Evolutionary conservation across 768 basidiomycete species (phyloP).

Genomic region (Goffeauzyma gilvescens): DNA sequence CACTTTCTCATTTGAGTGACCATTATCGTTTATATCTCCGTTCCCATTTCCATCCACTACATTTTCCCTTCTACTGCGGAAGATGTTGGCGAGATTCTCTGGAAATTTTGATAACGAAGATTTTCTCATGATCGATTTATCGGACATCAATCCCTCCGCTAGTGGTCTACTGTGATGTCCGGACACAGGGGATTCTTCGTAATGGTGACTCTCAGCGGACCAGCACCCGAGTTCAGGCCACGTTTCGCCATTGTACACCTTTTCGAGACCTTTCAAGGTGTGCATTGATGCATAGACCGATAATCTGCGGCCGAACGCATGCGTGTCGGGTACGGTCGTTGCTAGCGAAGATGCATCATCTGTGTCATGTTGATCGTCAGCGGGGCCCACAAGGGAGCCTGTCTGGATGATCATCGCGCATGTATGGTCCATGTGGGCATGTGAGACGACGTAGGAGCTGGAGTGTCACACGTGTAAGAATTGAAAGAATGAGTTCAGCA

Average conservation of each 20-base stretch:
- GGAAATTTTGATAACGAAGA: no score
- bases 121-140: no score
- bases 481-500: no score
- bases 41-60: not conserved
- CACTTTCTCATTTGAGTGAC: no score
- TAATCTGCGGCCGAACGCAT: constrained; percentile 4
- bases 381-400: constrained; percentile 41
- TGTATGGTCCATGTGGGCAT: constrained; percentile 81
- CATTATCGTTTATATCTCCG: no score
- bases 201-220: constrained; percentile 4
- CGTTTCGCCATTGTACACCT: constrained; percentile 22
- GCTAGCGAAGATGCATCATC: not conserved
- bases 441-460: constrained; percentile 69
- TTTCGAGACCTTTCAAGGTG: constrained; percentile 17
- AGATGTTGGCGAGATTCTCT: not conserved
- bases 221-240: constrained; percentile 30
- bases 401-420: constrained; percentile 64
- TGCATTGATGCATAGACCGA: constrained; percentile 18
- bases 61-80: not conserved
- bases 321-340: not conserved
- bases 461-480: not conserved
- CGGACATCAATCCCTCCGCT: no score
- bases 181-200: not conserved
- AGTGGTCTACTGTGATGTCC: no score
- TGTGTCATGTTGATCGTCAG: not conserved